A percentile compares a stretch with the other conserved stretches of the same genome.
Evolutionary conservation across 768 basidiomycete species (phyloP).

Genomic region (Kwoniella shandongensis): DNA sequence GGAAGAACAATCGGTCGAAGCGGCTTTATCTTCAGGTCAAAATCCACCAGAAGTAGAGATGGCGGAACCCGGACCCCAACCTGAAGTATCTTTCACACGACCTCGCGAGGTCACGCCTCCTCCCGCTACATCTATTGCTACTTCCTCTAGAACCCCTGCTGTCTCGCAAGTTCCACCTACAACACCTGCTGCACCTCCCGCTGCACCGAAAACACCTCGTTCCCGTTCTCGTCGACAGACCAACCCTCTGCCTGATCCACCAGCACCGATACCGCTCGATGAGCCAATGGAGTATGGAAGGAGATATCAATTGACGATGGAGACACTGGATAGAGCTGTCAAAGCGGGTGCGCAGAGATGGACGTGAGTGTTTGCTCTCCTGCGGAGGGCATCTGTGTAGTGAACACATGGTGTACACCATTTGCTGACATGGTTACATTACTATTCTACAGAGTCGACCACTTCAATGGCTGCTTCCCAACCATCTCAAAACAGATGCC

Average conservation of each 20-base stretch:
- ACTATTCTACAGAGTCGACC: constrained; percentile 6
- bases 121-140: too few relatives aligned
- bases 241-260: constrained; percentile 17
- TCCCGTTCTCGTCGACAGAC: constrained; percentile 3
- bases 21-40: too few relatives aligned
- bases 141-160: neutral
- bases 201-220: constrained; percentile 16
- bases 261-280: constrained; percentile 2
- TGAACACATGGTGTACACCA: neutral
- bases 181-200: constrained; percentile 7
- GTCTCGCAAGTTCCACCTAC: constrained; percentile 1
- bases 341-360: constrained; percentile 47
- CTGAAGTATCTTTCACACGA: neutral
- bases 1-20: neutral
- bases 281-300: constrained; percentile 35
- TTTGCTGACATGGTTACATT: too few relatives aligned
- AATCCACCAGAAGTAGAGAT: too few relatives aligned
- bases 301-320: constrained; percentile 36
- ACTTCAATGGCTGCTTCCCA: constrained; percentile 39
- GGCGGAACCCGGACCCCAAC: neutral
- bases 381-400: neutral
- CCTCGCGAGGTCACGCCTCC: too few relatives aligned
- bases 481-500: constrained; percentile 14
- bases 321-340: constrained; percentile 45
- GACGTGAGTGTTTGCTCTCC: constrained; percentile 38